Conservation (phyloP, 1,139 yeast genomes). For the Candida pseudoviswanathii region DNA sequence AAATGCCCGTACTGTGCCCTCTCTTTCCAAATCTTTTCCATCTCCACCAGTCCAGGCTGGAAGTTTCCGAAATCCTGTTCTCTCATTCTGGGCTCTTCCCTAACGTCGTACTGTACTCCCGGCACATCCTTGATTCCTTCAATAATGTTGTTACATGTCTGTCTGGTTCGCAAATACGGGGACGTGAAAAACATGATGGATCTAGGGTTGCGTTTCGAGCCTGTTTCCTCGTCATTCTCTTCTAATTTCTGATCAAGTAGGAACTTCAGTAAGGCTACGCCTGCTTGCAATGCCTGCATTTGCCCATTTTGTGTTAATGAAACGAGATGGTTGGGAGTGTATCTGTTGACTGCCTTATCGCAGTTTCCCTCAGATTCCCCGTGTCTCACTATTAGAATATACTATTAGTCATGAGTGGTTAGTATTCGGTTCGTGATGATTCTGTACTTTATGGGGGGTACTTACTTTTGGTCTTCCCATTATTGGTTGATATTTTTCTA, state of each 20-base stretch:
- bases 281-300: slow-evolving; percentile 69
- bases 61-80: slow-evolving; percentile 96
- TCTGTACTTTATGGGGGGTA: background rate
- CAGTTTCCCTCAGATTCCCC: slow-evolving; percentile 91
- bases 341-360: slow-evolving; percentile 76
- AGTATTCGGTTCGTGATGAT: no score
- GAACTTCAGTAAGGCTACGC: slow-evolving; percentile 54
- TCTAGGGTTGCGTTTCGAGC: slow-evolving; percentile 22
- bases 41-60: slow-evolving; percentile 74
- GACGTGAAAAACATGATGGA: slow-evolving; percentile 70
- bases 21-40: slow-evolving; percentile 78
- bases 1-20: slow-evolving; percentile 90
- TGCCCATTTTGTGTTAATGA: slow-evolving; percentile 71
- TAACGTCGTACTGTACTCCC: slow-evolving; percentile 53
- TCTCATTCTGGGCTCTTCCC: slow-evolving; percentile 87
- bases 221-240: background rate
- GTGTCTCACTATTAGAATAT: slow-evolving; percentile 79
- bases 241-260: slow-evolving; percentile 30
- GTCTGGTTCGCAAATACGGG: slow-evolving; percentile 80
- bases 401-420: slow-evolving; percentile 29
- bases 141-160: slow-evolving; percentile 71
- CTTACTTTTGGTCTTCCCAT: slow-evolving; percentile 8
- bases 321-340: slow-evolving; percentile 77
- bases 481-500: background rate
- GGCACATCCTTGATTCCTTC: slow-evolving; percentile 56